These are phyloP conservation scores for Scheffersomyces segobiensis DNA, from an alignment of 1,139 yeast species.

Conservation along the genomic window DNA sequence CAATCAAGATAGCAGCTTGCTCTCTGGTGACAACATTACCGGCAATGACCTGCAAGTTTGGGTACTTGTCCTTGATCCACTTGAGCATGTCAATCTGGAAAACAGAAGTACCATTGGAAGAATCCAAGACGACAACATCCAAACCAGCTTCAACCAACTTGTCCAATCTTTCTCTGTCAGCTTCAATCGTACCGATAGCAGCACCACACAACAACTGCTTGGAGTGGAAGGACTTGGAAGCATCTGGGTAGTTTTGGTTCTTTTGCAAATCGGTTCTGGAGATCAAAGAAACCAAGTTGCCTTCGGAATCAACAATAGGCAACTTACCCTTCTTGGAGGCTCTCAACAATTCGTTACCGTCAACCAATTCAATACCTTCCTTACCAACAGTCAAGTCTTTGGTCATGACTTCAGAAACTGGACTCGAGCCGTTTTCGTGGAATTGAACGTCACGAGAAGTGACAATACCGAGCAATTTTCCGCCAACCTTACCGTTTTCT, in stretches of 20 bases:
- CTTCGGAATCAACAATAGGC: slow-evolving; percentile 80
- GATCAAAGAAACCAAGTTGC: slow-evolving; percentile 81
- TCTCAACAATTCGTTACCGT: slow-evolving; percentile 90
- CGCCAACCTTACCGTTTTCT: slow-evolving; percentile 87
- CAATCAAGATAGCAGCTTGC: slow-evolving; percentile 94
- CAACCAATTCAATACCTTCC: slow-evolving; percentile 74
- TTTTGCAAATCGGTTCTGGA: slow-evolving; percentile 97
- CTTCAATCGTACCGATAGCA: slow-evolving; percentile 90
- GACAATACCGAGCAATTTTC: slow-evolving; percentile 90
- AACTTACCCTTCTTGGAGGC: slow-evolving; percentile 95
- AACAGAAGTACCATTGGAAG: slow-evolving; percentile 95
- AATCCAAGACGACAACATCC: slow-evolving; percentile 93
- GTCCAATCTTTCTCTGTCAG: slow-evolving; percentile 81
- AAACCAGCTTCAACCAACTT: slow-evolving; percentile 94
- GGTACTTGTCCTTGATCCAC: slow-evolving; percentile 82
- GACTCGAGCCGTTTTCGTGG: slow-evolving; percentile 67
- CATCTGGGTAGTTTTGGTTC: slow-evolving; percentile 90
- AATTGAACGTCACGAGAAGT: slow-evolving; percentile 98
- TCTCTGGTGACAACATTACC: slow-evolving; percentile 99
- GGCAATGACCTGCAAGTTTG: slow-evolving; percentile 85
- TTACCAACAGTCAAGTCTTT: slow-evolving; percentile 81
- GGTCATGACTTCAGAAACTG: slow-evolving; percentile 85
- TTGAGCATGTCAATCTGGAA: slow-evolving; percentile 93
- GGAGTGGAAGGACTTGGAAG: slow-evolving; percentile 89
- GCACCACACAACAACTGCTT: slow-evolving; percentile 99